Evolutionary conservation across 768 basidiomycete genomes (phyloP).

Genomic region (Collybiopsis confluens): DNA sequence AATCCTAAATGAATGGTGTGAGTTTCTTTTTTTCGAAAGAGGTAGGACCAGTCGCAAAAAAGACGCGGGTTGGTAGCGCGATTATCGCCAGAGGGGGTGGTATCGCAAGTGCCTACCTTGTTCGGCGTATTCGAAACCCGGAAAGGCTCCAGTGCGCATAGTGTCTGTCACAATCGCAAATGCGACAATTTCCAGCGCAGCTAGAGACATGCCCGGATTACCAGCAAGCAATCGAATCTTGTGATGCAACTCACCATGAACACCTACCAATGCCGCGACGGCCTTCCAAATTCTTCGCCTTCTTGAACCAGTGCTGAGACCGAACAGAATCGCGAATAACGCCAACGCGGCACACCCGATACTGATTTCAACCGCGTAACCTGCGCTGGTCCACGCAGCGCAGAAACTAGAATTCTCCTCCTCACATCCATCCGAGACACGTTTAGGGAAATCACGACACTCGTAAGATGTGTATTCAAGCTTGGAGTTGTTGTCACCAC

Average conservation of each 20-base stretch:
- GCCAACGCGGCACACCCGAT: constrained; percentile 61
- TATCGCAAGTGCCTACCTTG: constrained; percentile 44
- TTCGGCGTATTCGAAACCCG: constrained; percentile 52
- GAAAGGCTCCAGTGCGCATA: constrained; percentile 41
- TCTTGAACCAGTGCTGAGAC: constrained; percentile 69
- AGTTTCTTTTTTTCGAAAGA: neutral
- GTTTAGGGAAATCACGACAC: constrained; percentile 63
- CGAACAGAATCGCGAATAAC: constrained; percentile 55
- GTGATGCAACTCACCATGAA: constrained; percentile 60
- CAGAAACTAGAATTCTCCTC: constrained; percentile 57
- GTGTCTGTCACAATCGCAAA: constrained; percentile 64
- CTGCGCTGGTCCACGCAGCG: constrained; percentile 65
- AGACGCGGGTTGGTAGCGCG: neutral
- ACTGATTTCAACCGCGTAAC: constrained; percentile 60
- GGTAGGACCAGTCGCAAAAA: neutral
- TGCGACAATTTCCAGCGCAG: constrained; percentile 53
- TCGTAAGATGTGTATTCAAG: constrained; percentile 27
- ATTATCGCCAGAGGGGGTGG: constrained; percentile 4
- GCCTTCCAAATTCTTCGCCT: constrained; percentile 75
- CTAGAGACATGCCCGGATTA: no score
- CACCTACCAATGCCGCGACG: constrained; percentile 57
- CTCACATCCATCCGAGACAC: constrained; percentile 43
- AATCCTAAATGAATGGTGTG: constrained; percentile 36
- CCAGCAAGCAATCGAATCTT: no score
- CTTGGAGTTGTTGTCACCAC: neutral